Conservation (phyloP, 208 protist genomes). For the Leishmania turanica region DNA sequence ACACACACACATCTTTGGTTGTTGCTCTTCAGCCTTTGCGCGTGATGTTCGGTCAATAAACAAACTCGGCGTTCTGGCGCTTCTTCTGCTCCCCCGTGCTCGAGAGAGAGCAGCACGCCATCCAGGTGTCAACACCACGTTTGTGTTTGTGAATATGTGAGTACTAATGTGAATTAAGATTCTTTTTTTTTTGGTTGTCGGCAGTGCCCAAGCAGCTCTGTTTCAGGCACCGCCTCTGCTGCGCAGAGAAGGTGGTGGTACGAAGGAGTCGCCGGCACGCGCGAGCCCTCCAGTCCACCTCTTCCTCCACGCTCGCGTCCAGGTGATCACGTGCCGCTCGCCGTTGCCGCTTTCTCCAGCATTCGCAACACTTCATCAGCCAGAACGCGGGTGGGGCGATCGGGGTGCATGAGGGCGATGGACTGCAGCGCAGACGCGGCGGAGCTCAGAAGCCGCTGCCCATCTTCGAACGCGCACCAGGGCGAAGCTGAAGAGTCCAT, state of each 20-base stretch:
- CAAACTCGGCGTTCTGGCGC: neutral
- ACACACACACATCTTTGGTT: neutral
- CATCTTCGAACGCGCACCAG: neutral
- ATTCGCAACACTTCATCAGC: constrained; percentile 58
- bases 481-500: neutral
- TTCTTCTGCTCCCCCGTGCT: neutral
- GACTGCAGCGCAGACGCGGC: constrained; percentile 41
- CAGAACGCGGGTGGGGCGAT: constrained; percentile 47
- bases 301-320: too few species aligned
- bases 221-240: neutral
- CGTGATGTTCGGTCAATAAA: neutral
- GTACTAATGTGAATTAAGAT: neutral
- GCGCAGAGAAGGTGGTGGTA: neutral
- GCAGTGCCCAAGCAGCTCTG: neutral
- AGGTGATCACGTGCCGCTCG: neutral
- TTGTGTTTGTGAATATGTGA: neutral
- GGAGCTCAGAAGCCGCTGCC: constrained; percentile 14
- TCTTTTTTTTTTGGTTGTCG: neutral
- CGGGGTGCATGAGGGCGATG: constrained; percentile 57
- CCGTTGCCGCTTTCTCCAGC: constrained; percentile 29
- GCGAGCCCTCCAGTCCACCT: neutral
- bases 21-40: neutral
- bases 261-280: neutral
- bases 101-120: neutral
- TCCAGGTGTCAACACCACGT: neutral